Conservation (phyloP, 1,284 basidiomycete genomes). For the Pisolithus thermaeus region DNA sequence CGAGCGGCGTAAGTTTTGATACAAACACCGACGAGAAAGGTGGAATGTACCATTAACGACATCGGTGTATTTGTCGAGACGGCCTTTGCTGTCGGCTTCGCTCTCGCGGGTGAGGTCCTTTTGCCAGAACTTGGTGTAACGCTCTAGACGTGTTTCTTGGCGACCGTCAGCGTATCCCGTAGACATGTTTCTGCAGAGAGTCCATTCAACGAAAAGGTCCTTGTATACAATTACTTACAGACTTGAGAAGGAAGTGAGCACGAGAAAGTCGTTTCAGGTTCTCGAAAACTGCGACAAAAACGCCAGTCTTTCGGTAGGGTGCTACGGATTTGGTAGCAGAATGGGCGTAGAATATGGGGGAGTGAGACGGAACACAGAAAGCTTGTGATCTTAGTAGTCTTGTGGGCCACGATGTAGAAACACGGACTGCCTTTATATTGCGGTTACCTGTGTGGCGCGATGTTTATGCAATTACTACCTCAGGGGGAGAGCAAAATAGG, state of each 20-base stretch:
- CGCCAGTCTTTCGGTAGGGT: no score
- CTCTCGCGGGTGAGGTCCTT: conserved; percentile 76
- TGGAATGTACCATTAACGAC: conserved; percentile 80
- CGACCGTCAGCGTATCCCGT: conserved; percentile 58
- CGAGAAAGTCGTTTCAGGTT: background rate
- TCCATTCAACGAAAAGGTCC: background rate
- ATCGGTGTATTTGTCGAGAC: conserved; percentile 84
- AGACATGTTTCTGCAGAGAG: background rate
- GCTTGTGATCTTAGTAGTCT: no score
- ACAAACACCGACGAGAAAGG: background rate
- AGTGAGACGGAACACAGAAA: no score
- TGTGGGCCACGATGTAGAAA: no score
- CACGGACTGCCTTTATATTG: no score
- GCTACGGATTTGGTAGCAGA: no score
- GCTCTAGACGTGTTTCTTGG: conserved; percentile 76
- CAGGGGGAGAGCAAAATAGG: no score
- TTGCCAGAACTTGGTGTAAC: conserved; percentile 95
- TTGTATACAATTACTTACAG: background rate
- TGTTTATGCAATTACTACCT: no score
- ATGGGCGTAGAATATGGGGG: no score
- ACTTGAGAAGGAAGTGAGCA: background rate
- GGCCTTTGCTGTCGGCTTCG: conserved; percentile 64
- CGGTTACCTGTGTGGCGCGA: no score
- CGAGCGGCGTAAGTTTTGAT: background rate
- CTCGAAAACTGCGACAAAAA: no score